These are phyloP conservation scores for Fulvia fulva DNA, from an alignment of 2,329 filamentous ascomycete species.

Conservation along the genomic window DNA sequence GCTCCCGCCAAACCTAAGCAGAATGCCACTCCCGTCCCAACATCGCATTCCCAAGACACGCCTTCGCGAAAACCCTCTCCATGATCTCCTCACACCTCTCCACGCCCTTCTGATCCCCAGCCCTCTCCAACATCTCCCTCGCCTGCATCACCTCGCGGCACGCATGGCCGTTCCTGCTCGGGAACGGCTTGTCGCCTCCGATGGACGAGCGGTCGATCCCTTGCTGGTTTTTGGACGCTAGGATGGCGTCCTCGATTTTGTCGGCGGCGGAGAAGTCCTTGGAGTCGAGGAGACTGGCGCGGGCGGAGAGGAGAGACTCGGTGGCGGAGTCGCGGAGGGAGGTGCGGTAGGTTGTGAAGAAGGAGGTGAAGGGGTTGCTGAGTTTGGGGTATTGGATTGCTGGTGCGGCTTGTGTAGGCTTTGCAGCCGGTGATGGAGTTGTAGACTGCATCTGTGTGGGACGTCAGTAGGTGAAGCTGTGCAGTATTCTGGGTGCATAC, in stretches of 20 bases:
- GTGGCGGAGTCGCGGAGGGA: neutral
- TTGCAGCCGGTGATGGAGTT: too few relatives aligned
- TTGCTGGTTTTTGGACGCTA: neutral
- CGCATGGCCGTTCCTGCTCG: neutral
- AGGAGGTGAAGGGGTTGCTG: neutral
- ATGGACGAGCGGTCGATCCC: neutral
- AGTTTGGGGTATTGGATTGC: neutral
- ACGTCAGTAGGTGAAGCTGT: neutral
- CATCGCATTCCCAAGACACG: neutral
- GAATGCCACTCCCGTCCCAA: neutral
- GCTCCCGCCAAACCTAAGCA: neutral
- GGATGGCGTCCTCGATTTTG: neutral
- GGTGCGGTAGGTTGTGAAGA: neutral
- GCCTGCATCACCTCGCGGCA: neutral
- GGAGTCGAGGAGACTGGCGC: neutral
- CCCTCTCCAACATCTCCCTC: neutral
- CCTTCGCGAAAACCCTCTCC: neutral
- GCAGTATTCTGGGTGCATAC: neutral
- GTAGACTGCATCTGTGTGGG: neutral
- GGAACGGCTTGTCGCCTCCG: neutral
- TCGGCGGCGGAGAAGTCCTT: neutral
- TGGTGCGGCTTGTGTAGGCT: neutral
- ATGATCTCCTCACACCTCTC: neutral
- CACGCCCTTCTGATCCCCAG: neutral
- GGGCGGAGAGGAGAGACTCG: neutral